Percentiles rank a stretch among this genome's conserved stretches.
phyloP scores from a whole-genome alignment of 345 rosid species.

The Brassica juncea region DNA sequence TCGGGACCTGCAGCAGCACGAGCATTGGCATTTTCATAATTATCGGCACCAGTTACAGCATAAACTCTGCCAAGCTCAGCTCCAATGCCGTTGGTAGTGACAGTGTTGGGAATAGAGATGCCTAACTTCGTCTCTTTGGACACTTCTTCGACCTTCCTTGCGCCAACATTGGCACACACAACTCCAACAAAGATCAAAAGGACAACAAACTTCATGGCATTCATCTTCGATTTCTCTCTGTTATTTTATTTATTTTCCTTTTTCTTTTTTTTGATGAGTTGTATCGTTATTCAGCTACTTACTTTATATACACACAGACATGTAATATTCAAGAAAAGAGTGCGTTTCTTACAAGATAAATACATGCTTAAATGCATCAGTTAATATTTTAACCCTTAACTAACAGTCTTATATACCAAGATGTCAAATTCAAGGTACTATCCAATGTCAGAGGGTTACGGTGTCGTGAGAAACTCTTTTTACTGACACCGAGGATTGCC shows the following conservation, averaged over 20 bases:
- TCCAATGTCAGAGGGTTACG: not conserved
- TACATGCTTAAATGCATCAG: not conserved
- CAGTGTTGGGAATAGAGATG: not conserved
- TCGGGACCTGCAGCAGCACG: not conserved
- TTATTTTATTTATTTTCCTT: not conserved
- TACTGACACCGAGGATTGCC: not conserved
- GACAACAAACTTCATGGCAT: slow-evolving; percentile 2
- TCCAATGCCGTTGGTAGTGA: not conserved
- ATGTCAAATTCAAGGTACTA: not conserved
- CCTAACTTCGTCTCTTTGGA: not conserved
- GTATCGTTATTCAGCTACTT: not conserved
- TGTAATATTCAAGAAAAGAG: not conserved
- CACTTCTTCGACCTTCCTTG: slow-evolving; percentile 7
- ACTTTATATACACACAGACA: not conserved
- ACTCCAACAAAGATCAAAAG: slow-evolving; percentile 12
- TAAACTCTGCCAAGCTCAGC: not conserved
- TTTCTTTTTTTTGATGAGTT: not conserved
- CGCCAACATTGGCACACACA: slow-evolving; percentile 20
- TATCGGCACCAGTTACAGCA: not conserved
- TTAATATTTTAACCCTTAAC: not conserved
- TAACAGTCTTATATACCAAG: not conserved
- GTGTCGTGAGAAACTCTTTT: not conserved
- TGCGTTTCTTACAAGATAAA: not conserved
- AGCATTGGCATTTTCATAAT: not conserved
- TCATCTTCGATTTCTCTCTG: slow-evolving; percentile 5